Conservation (phyloP, 2,329 filamentous ascomycete genomes). For the Harringtonia aguacate region DNA sequence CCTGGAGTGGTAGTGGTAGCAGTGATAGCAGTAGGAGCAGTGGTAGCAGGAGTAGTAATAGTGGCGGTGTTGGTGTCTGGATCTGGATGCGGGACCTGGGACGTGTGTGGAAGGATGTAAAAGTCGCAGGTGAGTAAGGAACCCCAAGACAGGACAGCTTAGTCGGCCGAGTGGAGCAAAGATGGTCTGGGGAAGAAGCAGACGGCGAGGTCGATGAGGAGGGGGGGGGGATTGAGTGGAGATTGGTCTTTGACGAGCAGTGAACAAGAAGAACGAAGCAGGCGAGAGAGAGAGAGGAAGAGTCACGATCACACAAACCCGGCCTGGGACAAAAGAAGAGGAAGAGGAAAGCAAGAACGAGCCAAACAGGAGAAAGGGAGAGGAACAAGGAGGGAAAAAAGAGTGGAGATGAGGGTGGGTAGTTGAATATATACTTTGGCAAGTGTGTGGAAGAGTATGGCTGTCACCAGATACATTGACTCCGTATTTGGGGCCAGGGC, state of each 20-base stretch:
- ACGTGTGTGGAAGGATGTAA: too few species aligned
- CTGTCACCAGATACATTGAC: too few species aligned
- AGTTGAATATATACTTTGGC: conserved; percentile 1
- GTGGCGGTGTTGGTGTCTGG: too few species aligned
- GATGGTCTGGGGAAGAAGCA: not conserved
- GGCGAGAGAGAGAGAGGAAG: not conserved
- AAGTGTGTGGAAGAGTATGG: not conserved
- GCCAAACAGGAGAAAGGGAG: not conserved
- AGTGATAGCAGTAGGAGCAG: too few species aligned
- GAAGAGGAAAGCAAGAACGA: conserved; percentile 1
- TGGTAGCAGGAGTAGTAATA: too few species aligned
- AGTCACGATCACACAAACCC: not conserved
- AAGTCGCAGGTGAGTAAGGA: too few species aligned
- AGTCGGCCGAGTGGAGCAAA: not conserved
- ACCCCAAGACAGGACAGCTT: too few species aligned
- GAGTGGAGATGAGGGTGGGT: conserved; percentile 6
- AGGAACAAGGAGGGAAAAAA: conserved; percentile 3
- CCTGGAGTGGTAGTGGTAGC: too few species aligned
- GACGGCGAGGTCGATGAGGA: not conserved
- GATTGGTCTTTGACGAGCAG: conserved; percentile 7
- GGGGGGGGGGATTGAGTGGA: conserved; percentile 8
- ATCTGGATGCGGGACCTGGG: too few species aligned
- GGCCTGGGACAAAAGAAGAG: not conserved
- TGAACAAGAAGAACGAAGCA: not conserved
- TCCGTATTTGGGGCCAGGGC: too few species aligned